A percentile compares a stretch with the other conserved stretches of the same genome.
phyloP scores from a whole-genome alignment of 1,284 basidiomycete species.

The Apiotrichum sp. region DNA sequence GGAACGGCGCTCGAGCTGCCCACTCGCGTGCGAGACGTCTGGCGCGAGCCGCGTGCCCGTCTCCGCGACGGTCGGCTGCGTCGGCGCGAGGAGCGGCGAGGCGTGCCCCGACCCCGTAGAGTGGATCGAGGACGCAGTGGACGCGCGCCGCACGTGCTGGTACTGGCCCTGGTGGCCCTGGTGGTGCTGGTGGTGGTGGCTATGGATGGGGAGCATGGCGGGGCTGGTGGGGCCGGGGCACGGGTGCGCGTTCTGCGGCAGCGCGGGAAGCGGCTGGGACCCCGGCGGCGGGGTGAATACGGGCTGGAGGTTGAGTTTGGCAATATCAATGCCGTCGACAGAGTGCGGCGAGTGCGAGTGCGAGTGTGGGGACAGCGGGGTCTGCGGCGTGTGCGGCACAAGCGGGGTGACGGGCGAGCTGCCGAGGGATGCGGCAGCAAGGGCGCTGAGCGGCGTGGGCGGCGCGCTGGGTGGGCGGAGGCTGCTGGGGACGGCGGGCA shows the following conservation, averaged over 20 bases:
- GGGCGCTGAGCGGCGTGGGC: conserved; percentile 17
- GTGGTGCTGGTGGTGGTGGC: not conserved
- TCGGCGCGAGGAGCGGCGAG: not conserved
- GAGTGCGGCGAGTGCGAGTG: not conserved
- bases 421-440: not conserved
- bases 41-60: conserved; percentile 21
- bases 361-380: not conserved
- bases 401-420: not conserved
- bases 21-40: conserved; percentile 14
- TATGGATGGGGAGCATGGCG: not conserved
- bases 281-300: conserved; percentile 22
- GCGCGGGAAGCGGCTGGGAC: conserved; percentile 1
- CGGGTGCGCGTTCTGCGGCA: conserved; percentile 3
- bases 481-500: not conserved
- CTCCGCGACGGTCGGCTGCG: conserved; percentile 34
- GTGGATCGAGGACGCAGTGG: not conserved
- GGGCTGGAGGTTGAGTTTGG: conserved; percentile 22
- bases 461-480: not conserved
- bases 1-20: conserved; percentile 30
- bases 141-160: not conserved
- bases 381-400: not conserved
- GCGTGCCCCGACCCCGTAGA: not conserved
- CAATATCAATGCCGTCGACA: conserved; percentile 25
- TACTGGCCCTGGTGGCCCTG: too few species aligned
- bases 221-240: conserved; percentile 13